These are phyloP conservation scores for Salicornia ramosissima DNA, from an alignment of 148 eudicot species.

Conservation along the genomic window DNA sequence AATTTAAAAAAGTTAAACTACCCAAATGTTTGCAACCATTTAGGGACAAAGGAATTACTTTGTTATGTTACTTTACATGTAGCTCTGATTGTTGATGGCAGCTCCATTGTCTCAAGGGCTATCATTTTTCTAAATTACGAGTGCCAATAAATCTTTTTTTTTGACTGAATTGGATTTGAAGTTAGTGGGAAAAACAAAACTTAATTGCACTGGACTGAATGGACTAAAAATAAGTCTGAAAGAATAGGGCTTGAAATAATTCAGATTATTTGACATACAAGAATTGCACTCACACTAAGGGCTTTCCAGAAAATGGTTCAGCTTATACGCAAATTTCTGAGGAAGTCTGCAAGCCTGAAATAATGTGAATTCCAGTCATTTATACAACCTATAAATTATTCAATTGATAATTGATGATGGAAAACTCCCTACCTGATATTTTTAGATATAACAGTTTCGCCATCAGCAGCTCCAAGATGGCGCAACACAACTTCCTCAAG, in stretches of 20 bases:
- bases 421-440: constrained; percentile 44
- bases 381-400: neutral
- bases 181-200: no score
- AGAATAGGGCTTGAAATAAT: no score
- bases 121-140: neutral
- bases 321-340: constrained; percentile 43
- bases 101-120: neutral
- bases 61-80: neutral
- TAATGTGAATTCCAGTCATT: constrained; percentile 8
- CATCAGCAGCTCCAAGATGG: constrained; percentile 81
- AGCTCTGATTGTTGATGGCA: neutral
- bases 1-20: no score
- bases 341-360: constrained; percentile 67
- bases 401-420: neutral
- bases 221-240: no score
- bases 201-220: no score
- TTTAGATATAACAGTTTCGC: constrained; percentile 64
- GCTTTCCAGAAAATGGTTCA: constrained; percentile 30
- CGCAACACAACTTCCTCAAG: constrained; percentile 75
- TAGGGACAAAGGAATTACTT: no score
- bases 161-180: no score
- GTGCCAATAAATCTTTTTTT: no score
- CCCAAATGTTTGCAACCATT: no score
- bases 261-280: neutral
- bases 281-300: constrained; percentile 31